Conservation (phyloP, 2,329 filamentous ascomycete genomes). For the Graphilbum ipis-grandicollis region DNA sequence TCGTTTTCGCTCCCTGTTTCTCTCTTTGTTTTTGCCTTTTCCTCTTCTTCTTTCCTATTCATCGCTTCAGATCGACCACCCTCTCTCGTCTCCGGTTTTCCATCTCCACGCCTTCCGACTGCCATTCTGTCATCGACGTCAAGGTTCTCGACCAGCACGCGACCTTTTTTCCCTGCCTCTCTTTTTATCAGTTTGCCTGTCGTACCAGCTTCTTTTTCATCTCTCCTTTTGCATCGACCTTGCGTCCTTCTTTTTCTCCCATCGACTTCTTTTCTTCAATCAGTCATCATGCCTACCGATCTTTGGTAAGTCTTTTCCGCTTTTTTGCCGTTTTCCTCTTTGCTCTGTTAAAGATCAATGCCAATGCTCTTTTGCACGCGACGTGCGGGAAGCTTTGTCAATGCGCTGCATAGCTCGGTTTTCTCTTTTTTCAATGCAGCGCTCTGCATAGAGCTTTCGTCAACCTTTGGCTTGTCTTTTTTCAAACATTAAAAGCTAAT, state of each 20-base stretch:
- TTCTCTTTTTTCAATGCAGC: too few species aligned
- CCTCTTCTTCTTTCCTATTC: neutral
- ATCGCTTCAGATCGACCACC: too few species aligned
- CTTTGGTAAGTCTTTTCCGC: neutral
- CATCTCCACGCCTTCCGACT: too few species aligned
- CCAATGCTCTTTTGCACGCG: too few species aligned
- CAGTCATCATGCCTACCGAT: slow-evolving; percentile 7
- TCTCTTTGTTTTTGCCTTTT: neutral
- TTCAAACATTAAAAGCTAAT: slow-evolving; percentile 4
- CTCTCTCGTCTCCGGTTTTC: too few species aligned
- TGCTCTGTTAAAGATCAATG: too few species aligned
- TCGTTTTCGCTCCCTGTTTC: neutral
- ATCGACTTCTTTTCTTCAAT: neutral
- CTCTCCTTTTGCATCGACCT: neutral
- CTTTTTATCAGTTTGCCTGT: neutral
- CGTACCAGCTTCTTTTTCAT: neutral
- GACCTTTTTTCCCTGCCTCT: neutral
- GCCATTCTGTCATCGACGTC: too few species aligned
- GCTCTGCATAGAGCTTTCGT: neutral
- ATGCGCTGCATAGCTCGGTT: too few species aligned
- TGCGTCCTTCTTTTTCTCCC: neutral
- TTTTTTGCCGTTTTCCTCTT: neutral
- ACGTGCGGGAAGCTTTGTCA: neutral
- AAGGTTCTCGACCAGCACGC: too few species aligned
- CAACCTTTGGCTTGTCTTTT: neutral